These are phyloP conservation scores for Hypoxylon lenormandii DNA, from an alignment of 495 filamentous ascomycete species.

Conservation along the genomic window DNA sequence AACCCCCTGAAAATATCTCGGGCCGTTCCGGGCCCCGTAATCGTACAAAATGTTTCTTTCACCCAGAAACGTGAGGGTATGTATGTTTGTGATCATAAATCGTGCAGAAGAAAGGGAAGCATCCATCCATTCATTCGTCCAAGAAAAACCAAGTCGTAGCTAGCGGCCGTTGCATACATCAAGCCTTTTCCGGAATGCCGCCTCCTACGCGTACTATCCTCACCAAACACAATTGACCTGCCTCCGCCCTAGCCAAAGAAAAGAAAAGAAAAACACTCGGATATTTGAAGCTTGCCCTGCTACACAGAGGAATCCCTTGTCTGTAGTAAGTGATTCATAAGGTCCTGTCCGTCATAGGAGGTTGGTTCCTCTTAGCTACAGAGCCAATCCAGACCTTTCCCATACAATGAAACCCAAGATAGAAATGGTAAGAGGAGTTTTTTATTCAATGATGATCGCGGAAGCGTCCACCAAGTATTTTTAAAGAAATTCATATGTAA, in stretches of 20 bases:
- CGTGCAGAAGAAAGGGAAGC: slow-evolving; percentile 21
- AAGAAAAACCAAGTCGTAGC: slow-evolving; percentile 28
- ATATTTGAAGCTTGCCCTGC: slow-evolving; percentile 8
- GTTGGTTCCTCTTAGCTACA: slow-evolving; percentile 8
- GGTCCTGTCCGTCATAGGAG: not conserved
- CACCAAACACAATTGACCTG: not conserved
- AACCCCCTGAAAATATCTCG: not conserved
- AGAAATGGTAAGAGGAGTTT: slow-evolving; percentile 14
- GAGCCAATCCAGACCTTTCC: slow-evolving; percentile 8
- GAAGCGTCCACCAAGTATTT: not conserved
- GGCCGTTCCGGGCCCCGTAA: slow-evolving; percentile 18
- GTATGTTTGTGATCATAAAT: slow-evolving; percentile 41
- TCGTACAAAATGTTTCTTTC: slow-evolving; percentile 36
- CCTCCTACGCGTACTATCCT: not conserved
- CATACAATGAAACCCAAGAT: slow-evolving; percentile 18
- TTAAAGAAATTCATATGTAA: slow-evolving; percentile 33
- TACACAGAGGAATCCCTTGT: not conserved
- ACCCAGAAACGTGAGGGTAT: slow-evolving; percentile 29
- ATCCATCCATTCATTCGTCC: slow-evolving; percentile 36
- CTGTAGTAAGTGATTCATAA: slow-evolving; percentile 1
- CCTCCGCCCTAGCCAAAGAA: not conserved
- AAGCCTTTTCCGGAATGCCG: slow-evolving; percentile 9
- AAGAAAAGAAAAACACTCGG: slow-evolving; percentile 5
- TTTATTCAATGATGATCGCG: slow-evolving; percentile 17
- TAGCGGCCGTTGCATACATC: slow-evolving; percentile 43